A percentile compares a stretch with the other conserved stretches of the same genome.
phyloP scores from a whole-genome alignment of 1,284 basidiomycete genomes.

The Mrakiaceae sp. region DNA sequence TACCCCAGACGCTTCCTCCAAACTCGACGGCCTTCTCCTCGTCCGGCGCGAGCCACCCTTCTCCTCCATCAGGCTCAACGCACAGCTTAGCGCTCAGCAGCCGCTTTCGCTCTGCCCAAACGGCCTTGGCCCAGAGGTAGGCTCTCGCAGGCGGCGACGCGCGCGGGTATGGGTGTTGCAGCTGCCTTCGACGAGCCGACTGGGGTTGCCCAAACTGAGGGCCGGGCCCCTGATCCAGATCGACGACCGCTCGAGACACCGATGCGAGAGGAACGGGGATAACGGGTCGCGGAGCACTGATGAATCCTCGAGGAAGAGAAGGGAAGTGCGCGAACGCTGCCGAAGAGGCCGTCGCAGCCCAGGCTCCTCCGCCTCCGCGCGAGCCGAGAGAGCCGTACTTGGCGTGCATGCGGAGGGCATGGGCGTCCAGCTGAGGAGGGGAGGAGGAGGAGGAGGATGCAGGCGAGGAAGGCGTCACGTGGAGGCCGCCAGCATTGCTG shows the following conservation, averaged over 20 bases:
- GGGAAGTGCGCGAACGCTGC: conserved; percentile 6
- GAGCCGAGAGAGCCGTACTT: too few relatives aligned
- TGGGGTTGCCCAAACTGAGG: too few relatives aligned
- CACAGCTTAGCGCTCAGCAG: conserved; percentile 1
- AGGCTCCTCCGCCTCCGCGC: too few relatives aligned
- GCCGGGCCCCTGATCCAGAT: too few relatives aligned
- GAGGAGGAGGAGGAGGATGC: neutral
- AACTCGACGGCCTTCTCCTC: conserved; percentile 12
- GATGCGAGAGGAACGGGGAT: neutral
- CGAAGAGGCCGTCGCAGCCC: neutral
- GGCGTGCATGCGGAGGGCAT: neutral
- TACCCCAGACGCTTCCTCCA: conserved; percentile 11
- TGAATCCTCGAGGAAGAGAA: conserved; percentile 7
- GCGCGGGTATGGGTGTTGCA: neutral
- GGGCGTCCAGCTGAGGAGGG: neutral
- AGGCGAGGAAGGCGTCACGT: neutral
- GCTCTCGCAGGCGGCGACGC: conserved; percentile 7
- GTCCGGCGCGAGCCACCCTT: conserved; percentile 5
- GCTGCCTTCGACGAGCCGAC: too few relatives aligned
- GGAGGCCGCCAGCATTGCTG: neutral
- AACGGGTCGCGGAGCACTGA: neutral
- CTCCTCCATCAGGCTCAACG: conserved; percentile 4
- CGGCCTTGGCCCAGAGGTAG: conserved; percentile 12
- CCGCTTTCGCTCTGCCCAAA: conserved; percentile 9
- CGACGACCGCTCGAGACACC: too few relatives aligned